Evolutionary conservation across 768 basidiomycete species (phyloP).

Genomic region (Ephemerocybe angulata): DNA sequence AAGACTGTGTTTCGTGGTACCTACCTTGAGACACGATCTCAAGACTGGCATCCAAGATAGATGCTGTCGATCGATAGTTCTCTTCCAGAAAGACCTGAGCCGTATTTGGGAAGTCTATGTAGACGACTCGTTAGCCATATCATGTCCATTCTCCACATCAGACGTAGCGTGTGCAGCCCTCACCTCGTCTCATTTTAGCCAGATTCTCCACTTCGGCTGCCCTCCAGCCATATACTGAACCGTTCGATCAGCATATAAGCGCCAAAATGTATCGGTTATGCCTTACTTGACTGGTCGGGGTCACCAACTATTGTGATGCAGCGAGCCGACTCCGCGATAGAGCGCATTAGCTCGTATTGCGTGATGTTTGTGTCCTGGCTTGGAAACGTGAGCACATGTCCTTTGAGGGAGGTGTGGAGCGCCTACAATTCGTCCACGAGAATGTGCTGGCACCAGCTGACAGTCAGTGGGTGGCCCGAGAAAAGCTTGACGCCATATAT

Average conservation of each 20-base stretch:
- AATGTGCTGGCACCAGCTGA: slow-evolving; percentile 28
- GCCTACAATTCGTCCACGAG: slow-evolving; percentile 33
- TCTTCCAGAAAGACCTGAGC: slow-evolving; percentile 74
- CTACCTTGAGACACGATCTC: slow-evolving; percentile 82
- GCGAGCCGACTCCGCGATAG: slow-evolving; percentile 46
- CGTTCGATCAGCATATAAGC: background rate
- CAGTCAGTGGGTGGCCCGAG: slow-evolving; percentile 18
- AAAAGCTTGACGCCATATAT: slow-evolving; percentile 19
- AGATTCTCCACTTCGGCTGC: slow-evolving; percentile 77
- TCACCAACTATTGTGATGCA: slow-evolving; percentile 84
- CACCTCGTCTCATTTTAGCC: slow-evolving; percentile 65
- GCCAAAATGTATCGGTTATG: background rate
- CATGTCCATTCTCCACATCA: too few species aligned
- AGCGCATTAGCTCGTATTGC: slow-evolving; percentile 77
- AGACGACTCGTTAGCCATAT: background rate
- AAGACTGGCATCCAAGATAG: slow-evolving; percentile 68
- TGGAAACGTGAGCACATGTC: background rate
- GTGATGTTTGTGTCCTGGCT: slow-evolving; percentile 33
- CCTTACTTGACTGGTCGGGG: slow-evolving; percentile 80
- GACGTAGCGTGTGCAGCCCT: background rate
- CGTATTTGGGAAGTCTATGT: slow-evolving; percentile 59
- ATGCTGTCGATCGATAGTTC: slow-evolving; percentile 81
- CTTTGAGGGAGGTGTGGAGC: background rate
- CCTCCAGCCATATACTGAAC: slow-evolving; percentile 79
- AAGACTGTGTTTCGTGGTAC: slow-evolving; percentile 6